Conservation (phyloP, 305 asterid genomes). For the Plantago lanceolata region DNA sequence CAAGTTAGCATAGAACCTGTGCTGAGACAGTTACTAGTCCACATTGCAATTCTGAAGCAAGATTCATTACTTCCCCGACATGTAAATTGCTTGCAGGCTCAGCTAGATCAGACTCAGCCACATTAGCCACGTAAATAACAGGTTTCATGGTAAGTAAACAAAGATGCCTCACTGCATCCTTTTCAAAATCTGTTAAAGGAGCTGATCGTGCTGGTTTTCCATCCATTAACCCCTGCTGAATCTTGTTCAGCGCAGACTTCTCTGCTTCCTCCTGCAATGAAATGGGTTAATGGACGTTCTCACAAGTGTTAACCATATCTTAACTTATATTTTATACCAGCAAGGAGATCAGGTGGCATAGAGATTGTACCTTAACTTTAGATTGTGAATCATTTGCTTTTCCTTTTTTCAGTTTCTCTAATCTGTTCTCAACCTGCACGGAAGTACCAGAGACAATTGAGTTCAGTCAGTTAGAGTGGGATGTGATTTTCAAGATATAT, state of each 20-base stretch:
- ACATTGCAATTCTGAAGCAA: constrained; percentile 84
- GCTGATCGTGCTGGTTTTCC: constrained; percentile 97
- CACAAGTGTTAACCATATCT: constrained; percentile 13
- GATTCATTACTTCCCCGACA: constrained; percentile 66
- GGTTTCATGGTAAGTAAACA: constrained; percentile 97
- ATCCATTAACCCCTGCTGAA: constrained; percentile 65
- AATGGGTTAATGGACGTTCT: constrained; percentile 19
- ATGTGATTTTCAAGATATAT: too few relatives aligned
- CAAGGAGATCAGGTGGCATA: constrained; percentile 18
- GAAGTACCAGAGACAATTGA: constrained; percentile 45
- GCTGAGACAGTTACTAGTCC: constrained; percentile 87
- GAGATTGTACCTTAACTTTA: constrained; percentile 59
- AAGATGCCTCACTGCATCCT: constrained; percentile 77
- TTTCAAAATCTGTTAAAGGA: constrained; percentile 62
- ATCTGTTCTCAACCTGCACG: constrained; percentile 93
- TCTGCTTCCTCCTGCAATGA: constrained; percentile 90
- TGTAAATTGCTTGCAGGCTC: constrained; percentile 66
- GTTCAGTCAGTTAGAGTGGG: constrained; percentile 27
- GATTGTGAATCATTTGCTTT: constrained; percentile 75
- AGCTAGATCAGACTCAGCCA: constrained; percentile 91
- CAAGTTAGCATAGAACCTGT: constrained; percentile 56
- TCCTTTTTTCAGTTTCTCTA: constrained; percentile 89
- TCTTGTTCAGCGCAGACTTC: constrained; percentile 75
- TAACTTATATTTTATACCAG: constrained; percentile 2
- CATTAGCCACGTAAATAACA: constrained; percentile 86